Evolutionary conservation across 306 rosid species (phyloP).

Genomic region (Cicer chorassanicum): DNA sequence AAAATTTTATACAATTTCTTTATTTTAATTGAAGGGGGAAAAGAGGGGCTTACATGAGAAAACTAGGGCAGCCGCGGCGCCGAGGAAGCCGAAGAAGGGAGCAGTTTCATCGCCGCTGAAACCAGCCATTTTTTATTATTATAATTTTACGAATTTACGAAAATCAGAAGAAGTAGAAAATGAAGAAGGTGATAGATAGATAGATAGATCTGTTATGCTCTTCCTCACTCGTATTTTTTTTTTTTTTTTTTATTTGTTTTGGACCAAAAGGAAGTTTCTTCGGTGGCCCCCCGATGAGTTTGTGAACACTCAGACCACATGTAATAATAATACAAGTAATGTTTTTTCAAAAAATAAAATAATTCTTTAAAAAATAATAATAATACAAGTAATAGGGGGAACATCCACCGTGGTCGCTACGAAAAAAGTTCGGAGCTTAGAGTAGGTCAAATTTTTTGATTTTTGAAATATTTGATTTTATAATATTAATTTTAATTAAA

Average conservation of each 20-base stretch:
- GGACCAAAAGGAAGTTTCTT: slow-evolving; percentile 36
- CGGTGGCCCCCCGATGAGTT: neutral
- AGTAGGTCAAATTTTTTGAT: no score
- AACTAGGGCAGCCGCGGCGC: slow-evolving; percentile 73
- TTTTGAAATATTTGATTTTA: no score
- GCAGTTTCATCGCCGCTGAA: slow-evolving; percentile 83
- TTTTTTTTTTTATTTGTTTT: neutral
- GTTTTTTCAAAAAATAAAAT: no score
- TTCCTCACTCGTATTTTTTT: neutral
- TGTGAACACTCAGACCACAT: no score
- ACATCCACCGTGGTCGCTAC: no score
- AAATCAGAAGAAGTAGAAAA: neutral
- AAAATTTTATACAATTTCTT: neutral
- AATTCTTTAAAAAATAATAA: no score
- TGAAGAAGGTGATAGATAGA: neutral
- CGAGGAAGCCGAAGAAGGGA: slow-evolving; percentile 71
- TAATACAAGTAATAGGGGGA: no score
- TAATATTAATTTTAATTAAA: no score
- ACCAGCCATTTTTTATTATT: slow-evolving; percentile 38
- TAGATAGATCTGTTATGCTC: neutral
- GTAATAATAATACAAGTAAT: no score
- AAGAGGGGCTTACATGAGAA: slow-evolving; percentile 57
- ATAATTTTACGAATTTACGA: neutral
- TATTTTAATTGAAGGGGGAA: neutral
- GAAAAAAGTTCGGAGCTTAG: no score